Percentiles rank a stretch among this genome's conserved stretches.
These are phyloP conservation scores for Termitomyces sp. DNA, from an alignment of 768 basidiomycete species.

Conservation along the genomic window DNA sequence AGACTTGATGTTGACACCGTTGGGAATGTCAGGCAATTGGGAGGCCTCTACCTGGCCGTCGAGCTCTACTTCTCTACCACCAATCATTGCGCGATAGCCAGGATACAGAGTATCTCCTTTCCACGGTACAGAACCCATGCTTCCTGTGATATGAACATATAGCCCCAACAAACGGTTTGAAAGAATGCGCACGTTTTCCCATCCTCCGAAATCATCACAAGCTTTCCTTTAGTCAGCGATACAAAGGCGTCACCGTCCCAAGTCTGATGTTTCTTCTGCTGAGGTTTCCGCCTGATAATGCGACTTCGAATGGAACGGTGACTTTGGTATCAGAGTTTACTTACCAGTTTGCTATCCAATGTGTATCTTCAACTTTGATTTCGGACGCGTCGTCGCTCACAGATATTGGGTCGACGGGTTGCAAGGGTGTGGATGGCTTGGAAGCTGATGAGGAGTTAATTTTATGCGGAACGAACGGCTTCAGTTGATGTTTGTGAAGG, in stretches of 20 bases:
- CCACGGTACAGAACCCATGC: constrained; percentile 61
- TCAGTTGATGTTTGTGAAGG: constrained; percentile 1
- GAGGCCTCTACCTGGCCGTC: constrained; percentile 47
- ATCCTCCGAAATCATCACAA: constrained; percentile 64
- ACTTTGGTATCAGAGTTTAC: not conserved
- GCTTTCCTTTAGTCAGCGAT: constrained; percentile 42
- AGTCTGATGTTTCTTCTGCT: constrained; percentile 74
- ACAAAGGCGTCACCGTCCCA: constrained; percentile 83
- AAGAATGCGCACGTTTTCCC: constrained; percentile 57
- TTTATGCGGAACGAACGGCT: constrained; percentile 21
- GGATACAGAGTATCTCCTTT: constrained; percentile 51
- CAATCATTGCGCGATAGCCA: constrained; percentile 43
- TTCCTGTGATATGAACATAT: constrained; percentile 20
- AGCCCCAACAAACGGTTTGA: not conserved
- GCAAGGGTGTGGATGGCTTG: constrained; percentile 22
- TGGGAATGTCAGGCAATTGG: constrained; percentile 46
- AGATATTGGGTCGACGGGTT: constrained; percentile 35
- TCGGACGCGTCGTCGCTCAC: constrained; percentile 11
- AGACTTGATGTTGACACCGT: constrained; percentile 2
- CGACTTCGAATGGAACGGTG: not conserved
- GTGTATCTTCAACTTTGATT: constrained; percentile 26
- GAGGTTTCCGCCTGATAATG: constrained; percentile 62
- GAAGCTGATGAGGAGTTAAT: not conserved
- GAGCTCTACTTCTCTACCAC: constrained; percentile 61
- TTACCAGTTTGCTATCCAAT: constrained; percentile 74